Conservation (phyloP, 2,329 filamentous ascomycete genomes). For the Pochonia chlamydosporia region DNA sequence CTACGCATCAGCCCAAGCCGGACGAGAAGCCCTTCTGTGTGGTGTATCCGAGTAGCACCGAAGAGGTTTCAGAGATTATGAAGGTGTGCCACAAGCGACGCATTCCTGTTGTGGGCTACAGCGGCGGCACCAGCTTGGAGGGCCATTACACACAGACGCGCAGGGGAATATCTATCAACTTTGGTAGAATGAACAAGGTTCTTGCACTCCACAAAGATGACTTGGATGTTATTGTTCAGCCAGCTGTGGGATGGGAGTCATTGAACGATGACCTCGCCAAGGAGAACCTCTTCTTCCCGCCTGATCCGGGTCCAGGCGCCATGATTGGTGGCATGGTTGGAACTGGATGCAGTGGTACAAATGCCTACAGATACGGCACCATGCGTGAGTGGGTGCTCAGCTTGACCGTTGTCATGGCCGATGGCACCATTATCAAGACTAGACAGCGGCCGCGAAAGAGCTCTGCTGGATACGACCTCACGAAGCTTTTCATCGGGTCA, state of each 20-base stretch:
- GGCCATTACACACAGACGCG: conserved; percentile 81
- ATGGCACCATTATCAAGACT: conserved; percentile 86
- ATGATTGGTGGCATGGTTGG: conserved; percentile 89
- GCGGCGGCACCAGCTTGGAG: conserved; percentile 83
- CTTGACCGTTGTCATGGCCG: conserved; percentile 81
- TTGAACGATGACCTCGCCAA: conserved; percentile 72
- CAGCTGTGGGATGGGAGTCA: conserved; percentile 79
- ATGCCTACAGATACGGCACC: conserved; percentile 87
- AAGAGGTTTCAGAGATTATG: conserved; percentile 82
- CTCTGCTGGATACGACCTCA: conserved; percentile 87
- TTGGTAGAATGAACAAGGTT: conserved; percentile 78
- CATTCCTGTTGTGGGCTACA: conserved; percentile 84
- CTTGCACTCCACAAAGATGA: conserved; percentile 71
- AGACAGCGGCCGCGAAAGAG: conserved; percentile 83
- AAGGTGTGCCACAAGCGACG: conserved; percentile 75
- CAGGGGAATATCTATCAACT: conserved; percentile 82
- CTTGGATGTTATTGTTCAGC: conserved; percentile 70
- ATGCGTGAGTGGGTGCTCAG: conserved; percentile 93
- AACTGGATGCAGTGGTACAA: conserved; percentile 71
- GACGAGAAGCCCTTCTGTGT: conserved; percentile 59
- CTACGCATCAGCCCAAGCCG: conserved; percentile 46
- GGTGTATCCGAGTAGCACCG: conserved; percentile 70
- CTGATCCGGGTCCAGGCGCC: conserved; percentile 83
- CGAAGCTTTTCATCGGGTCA: conserved; percentile 81
- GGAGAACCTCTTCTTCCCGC: conserved; percentile 82